Evolutionary conservation across 2,329 filamentous ascomycete genomes (phyloP).

Genomic region (Canariomyces notabilis): DNA sequence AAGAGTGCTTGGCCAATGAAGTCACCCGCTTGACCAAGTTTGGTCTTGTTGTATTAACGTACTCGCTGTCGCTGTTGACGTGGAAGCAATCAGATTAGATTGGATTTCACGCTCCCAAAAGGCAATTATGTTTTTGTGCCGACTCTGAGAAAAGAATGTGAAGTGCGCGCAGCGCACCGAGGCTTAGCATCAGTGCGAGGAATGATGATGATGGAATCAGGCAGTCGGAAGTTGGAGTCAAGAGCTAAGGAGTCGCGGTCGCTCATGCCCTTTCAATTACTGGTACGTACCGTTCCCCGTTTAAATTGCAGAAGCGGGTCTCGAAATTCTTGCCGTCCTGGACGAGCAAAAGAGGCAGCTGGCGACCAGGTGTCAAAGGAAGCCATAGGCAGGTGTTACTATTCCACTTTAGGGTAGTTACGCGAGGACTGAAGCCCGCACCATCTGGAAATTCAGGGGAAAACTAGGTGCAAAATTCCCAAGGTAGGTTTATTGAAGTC

Average conservation of each 20-base stretch:
- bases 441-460: constrained; percentile 26
- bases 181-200: neutral
- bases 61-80: too few species aligned
- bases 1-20: constrained; percentile 3
- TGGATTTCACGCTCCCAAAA: too few species aligned
- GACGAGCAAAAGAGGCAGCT: neutral
- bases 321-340: constrained; percentile 6
- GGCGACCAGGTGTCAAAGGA: constrained; percentile 1
- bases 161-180: constrained; percentile 23
- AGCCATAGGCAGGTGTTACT: too few species aligned
- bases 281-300: too few species aligned
- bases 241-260: constrained; percentile 10
- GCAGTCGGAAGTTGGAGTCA: constrained; percentile 10
- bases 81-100: neutral
- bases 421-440: constrained; percentile 24
- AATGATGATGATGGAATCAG: constrained; percentile 11
- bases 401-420: constrained; percentile 25
- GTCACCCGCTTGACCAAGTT: constrained; percentile 2
- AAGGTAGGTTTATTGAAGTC: constrained; percentile 24
- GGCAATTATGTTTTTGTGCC: too few species aligned
- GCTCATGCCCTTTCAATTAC: too few species aligned
- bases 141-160: constrained; percentile 15
- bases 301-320: constrained; percentile 13
- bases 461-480: constrained; percentile 27
- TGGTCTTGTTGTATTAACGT: too few species aligned